These are phyloP conservation scores for Dipteronia dyeriana DNA, from an alignment of 345 rosid species.

Conservation along the genomic window DNA sequence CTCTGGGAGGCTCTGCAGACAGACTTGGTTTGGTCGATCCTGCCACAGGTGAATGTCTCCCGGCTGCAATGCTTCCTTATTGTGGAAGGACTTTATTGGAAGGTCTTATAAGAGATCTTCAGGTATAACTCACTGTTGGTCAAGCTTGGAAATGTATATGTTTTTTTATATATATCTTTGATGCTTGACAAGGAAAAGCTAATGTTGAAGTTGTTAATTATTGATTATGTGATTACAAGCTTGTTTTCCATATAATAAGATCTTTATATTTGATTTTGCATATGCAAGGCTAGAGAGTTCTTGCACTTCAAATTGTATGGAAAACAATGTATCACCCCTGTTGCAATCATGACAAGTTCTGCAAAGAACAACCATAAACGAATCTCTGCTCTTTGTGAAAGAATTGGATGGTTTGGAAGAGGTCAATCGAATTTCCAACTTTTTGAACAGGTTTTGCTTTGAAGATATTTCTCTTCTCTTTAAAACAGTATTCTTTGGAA, in stretches of 20 bases:
- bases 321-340: constrained; percentile 83
- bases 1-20: constrained; percentile 90
- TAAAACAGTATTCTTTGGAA: constrained; percentile 1
- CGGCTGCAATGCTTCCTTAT: constrained; percentile 95
- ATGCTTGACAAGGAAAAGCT: constrained; percentile 12
- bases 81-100: constrained; percentile 92
- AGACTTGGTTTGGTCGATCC: constrained; percentile 85
- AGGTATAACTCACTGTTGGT: constrained; percentile 48
- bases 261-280: constrained; percentile 4
- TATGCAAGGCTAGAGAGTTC: constrained; percentile 80
- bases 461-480: neutral
- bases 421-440: constrained; percentile 81
- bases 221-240: neutral
- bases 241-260: neutral
- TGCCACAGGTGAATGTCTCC: constrained; percentile 87
- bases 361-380: constrained; percentile 90
- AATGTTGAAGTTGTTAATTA: neutral
- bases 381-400: constrained; percentile 71
- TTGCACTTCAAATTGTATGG: constrained; percentile 85
- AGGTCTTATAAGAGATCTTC: constrained; percentile 93
- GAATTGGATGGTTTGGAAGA: constrained; percentile 88
- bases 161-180: constrained; percentile 12
- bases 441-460: constrained; percentile 78
- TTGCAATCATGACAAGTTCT: constrained; percentile 94
- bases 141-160: constrained; percentile 14